Evolutionary conservation across 768 basidiomycete genomes (phyloP), one percentile per base, ranked within the genome.

Genomic region (Mycena olivaceomarginata): DNA sequence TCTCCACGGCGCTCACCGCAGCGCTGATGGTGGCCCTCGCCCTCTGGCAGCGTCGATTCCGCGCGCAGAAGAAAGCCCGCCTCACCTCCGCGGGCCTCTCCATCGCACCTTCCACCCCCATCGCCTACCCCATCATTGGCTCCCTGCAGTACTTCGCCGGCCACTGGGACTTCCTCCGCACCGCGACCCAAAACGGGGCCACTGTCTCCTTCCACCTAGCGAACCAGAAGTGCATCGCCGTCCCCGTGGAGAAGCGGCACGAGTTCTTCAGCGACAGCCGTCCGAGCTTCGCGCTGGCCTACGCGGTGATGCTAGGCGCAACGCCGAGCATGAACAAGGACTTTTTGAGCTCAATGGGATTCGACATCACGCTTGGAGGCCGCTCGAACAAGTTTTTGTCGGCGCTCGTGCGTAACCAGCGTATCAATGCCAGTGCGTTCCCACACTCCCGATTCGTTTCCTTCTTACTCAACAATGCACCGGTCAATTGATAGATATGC

Each of bases 151-250:
- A 74, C 31, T 74, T 74, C 48, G 66, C 72, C 22, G 22, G 22
- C 40, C 72, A 74, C 20, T 67, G 72, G 72, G 72, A 74, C 18
- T 74, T 74, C 25, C 40, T 74, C 40, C 64, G 65, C 25, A 63
- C 53, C 5, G 72, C 65, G 22, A 74, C 72, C 3, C 20, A 60
- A 16, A 4, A 67, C 11, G 72, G 72, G 4, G 31, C 31, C 41
- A 13, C 48, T 8, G 56, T 48, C 15, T 60, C 59, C 7, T 60
- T 37, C 37, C 59, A 60, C n/a, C 59, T 60, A 6, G 59, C 59
- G 37, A n/a, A 16, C n/a, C 59, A 60, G 37, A 3, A 40, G 39
- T 60, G 59, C 15, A 60, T 60, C 59, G 59, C 59, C 59, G 16
- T 60, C 2, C 59, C 59, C 15, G 31, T 60, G 9, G 59, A 60